Percentiles rank a stretch among this genome's conserved stretches.
These are phyloP conservation scores for Somion occarium DNA, from an alignment of 1,284 basidiomycete genomes.

Conservation along the genomic window DNA sequence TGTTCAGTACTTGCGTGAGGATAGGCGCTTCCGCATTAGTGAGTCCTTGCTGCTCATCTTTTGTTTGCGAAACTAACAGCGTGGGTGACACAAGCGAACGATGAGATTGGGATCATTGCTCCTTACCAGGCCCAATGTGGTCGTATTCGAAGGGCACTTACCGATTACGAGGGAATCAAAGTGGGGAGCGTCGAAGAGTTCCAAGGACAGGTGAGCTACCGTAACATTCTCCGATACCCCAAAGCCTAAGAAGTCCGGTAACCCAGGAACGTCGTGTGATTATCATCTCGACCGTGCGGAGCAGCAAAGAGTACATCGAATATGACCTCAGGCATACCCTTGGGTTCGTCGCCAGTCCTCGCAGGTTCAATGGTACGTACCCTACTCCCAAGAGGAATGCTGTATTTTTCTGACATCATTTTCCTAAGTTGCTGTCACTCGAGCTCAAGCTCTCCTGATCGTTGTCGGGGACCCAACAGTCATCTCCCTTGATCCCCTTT, in stretches of 20 bases:
- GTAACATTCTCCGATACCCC: neutral
- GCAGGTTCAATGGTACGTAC: constrained; percentile 40
- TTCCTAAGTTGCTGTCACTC: constrained; percentile 34
- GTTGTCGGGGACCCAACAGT: constrained; percentile 52
- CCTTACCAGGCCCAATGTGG: constrained; percentile 52
- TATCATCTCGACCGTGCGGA: constrained; percentile 44
- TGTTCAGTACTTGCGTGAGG: constrained; percentile 27
- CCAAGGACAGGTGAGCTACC: constrained; percentile 48
- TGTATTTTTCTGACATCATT: constrained; percentile 3
- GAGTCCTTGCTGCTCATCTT: constrained; percentile 10
- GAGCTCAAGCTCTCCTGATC: constrained; percentile 54
- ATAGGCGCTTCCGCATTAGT: constrained; percentile 29
- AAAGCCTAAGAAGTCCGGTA: neutral
- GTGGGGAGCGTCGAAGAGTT: constrained; percentile 61
- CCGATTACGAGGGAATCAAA: constrained; percentile 34
- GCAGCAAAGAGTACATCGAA: constrained; percentile 31
- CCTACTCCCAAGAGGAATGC: neutral
- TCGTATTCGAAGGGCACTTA: constrained; percentile 38
- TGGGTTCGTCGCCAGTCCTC: constrained; percentile 41
- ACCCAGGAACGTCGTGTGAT: constrained; percentile 38
- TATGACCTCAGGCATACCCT: constrained; percentile 40
- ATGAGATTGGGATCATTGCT: constrained; percentile 49
- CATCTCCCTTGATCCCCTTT: constrained; percentile 45
- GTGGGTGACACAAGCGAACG: constrained; percentile 22
- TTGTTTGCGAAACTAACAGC: neutral